Percentiles rank a stretch among this genome's conserved stretches.
Conservation (phyloP, 192 early-diverging fungal species). For the Geosiphon pyriformis region DNA sequence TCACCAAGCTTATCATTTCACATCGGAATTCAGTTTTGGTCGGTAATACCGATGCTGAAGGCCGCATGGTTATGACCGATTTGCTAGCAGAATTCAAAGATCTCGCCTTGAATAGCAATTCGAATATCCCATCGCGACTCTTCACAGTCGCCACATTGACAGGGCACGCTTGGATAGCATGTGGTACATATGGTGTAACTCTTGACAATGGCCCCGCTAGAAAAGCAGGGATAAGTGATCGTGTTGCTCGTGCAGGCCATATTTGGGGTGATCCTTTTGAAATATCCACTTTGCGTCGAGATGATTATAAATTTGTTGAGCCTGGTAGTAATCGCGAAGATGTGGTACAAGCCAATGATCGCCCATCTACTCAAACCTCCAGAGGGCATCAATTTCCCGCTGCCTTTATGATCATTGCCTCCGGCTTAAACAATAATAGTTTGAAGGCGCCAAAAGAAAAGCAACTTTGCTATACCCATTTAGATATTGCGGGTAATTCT, state of each 20-base stretch:
- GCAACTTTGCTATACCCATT: constrained; percentile 76
- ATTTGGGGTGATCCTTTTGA: constrained; percentile 78
- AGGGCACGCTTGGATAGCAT: constrained; percentile 75
- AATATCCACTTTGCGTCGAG: constrained; percentile 72
- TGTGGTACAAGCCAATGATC: constrained; percentile 76
- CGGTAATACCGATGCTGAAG: constrained; percentile 88
- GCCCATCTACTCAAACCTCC: constrained; percentile 61
- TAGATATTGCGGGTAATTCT: constrained; percentile 79
- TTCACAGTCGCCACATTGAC: constrained; percentile 87
- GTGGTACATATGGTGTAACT: constrained; percentile 68
- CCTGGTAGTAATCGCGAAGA: constrained; percentile 69
- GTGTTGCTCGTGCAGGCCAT: constrained; percentile 60
- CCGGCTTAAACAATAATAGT: constrained; percentile 70
- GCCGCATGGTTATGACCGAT: constrained; percentile 85
- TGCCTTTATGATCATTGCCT: constrained; percentile 74
- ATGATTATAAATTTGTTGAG: constrained; percentile 63
- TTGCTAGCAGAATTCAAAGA: constrained; percentile 71
- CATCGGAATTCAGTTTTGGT: constrained; percentile 56
- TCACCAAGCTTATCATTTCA: too few species aligned
- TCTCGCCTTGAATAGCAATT: constrained; percentile 51
- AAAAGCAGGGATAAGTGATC: constrained; percentile 49
- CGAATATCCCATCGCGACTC: constrained; percentile 42
- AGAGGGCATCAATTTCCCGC: constrained; percentile 87
- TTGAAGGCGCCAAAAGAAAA: constrained; percentile 45
- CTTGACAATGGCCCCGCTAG: constrained; percentile 76